These are phyloP conservation scores for Hypoxylon rubiginosum DNA, from an alignment of 2,329 filamentous ascomycete species.

Conservation along the genomic window DNA sequence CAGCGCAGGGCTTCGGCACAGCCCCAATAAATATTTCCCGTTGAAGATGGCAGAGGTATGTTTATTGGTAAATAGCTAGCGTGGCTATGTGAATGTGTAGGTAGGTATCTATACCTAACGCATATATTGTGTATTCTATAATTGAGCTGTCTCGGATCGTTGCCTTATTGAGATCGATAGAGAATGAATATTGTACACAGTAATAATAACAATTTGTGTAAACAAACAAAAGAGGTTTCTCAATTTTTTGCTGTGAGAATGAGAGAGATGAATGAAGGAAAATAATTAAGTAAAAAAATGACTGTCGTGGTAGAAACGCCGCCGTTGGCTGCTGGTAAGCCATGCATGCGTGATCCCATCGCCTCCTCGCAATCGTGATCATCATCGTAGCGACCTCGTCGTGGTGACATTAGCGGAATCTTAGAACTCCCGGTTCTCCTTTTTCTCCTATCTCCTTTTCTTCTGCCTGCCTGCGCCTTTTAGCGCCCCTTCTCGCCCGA, in stretches of 20 bases:
- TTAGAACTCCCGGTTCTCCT: constrained; percentile 13
- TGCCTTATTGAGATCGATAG: constrained; percentile 6
- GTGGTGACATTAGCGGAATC: constrained; percentile 14
- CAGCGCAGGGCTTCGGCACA: background rate
- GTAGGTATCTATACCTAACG: background rate
- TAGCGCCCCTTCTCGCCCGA: constrained; percentile 34
- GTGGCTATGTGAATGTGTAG: constrained; percentile 2
- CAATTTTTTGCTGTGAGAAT: constrained; percentile 12
- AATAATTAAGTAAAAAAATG: constrained; percentile 17
- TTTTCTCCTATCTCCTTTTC: constrained; percentile 3
- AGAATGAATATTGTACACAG: constrained; percentile 35
- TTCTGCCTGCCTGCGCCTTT: constrained; percentile 4
- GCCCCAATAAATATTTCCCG: background rate
- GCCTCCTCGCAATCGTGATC: constrained; percentile 26
- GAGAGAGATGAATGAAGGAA: background rate
- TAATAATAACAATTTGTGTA: constrained; percentile 29
- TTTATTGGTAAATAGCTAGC: background rate
- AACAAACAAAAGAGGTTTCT: constrained; percentile 27
- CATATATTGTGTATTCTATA: background rate
- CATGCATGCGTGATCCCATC: constrained; percentile 2
- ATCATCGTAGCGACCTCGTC: constrained; percentile 28
- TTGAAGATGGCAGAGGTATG: background rate
- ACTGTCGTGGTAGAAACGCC: constrained; percentile 20
- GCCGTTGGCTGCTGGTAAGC: constrained; percentile 5
- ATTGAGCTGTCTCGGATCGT: constrained; percentile 27